These are phyloP conservation scores for Trichopus zeylanicus DNA, from an alignment of 116 monocot genomes.

Conservation along the genomic window DNA sequence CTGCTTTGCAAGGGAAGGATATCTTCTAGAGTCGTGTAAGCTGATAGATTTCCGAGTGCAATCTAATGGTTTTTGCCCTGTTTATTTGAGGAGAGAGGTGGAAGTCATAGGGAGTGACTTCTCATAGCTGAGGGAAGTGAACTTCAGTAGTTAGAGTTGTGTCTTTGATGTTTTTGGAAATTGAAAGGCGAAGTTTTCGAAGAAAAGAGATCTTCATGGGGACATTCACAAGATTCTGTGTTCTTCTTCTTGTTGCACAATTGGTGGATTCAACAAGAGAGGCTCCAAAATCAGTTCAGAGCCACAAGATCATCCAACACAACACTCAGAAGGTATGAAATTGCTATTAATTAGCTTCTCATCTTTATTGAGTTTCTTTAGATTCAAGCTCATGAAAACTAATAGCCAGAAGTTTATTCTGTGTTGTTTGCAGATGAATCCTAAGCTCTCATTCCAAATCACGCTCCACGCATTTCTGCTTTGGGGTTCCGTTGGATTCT, in stretches of 20 bases:
- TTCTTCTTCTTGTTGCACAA: background rate
- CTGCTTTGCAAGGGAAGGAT: background rate
- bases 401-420: too few relatives aligned
- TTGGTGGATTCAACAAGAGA: background rate
- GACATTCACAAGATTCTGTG: background rate
- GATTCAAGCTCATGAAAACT: too few relatives aligned
- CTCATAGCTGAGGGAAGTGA: background rate
- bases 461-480: slow-evolving; percentile 70
- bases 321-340: background rate
- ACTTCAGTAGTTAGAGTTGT: background rate
- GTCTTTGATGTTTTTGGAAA: background rate
- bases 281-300: background rate
- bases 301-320: background rate
- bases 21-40: background rate
- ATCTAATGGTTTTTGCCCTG: background rate
- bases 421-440: slow-evolving; percentile 34
- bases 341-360: background rate
- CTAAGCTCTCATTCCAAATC: slow-evolving; percentile 41
- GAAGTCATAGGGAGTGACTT: background rate
- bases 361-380: background rate
- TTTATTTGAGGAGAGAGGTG: background rate
- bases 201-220: background rate
- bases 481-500: slow-evolving; percentile 74
- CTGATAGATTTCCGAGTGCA: background rate
- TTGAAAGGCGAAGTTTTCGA: background rate